These are phyloP conservation scores for Odontarrhena argentea DNA, from an alignment of 345 rosid species.

Conservation along the genomic window DNA sequence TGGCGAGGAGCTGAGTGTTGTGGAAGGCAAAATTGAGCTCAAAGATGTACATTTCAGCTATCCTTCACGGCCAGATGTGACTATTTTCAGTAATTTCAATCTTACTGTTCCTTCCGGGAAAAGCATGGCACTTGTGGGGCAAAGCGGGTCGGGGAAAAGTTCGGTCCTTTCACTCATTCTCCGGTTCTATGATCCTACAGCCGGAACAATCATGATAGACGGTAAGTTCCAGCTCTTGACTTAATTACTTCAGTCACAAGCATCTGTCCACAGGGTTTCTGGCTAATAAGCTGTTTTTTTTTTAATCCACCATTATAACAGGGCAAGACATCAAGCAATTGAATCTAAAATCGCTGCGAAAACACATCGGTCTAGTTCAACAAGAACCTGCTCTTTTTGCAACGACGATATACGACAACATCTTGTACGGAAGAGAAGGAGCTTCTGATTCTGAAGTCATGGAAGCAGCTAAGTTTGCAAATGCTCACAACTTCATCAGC, in stretches of 20 bases:
- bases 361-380: slow-evolving; percentile 82
- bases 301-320: slow-evolving; percentile 31
- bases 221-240: slow-evolving; percentile 49
- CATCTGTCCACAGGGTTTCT: slow-evolving; percentile 2
- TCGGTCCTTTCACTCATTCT: slow-evolving; percentile 82
- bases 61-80: slow-evolving; percentile 82
- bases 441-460: slow-evolving; percentile 76
- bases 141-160: slow-evolving; percentile 96
- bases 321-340: slow-evolving; percentile 71
- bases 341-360: slow-evolving; percentile 65
- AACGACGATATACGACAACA: slow-evolving; percentile 80
- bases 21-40: slow-evolving; percentile 73
- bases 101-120: slow-evolving; percentile 64
- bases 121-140: slow-evolving; percentile 91
- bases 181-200: slow-evolving; percentile 80
- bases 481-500: slow-evolving; percentile 83
- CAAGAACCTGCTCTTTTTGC: slow-evolving; percentile 94
- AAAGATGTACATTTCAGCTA: slow-evolving; percentile 70
- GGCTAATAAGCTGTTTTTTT: not conserved
- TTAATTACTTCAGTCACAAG: slow-evolving; percentile 7
- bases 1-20: slow-evolving; percentile 64
- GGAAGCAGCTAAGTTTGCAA: slow-evolving; percentile 84
- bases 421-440: slow-evolving; percentile 83
- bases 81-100: slow-evolving; percentile 69
- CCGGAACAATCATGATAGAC: slow-evolving; percentile 76